Base-by-base conservation (phyloP, 441 rosid species). In the Eutrema salsugineum region DNA sequence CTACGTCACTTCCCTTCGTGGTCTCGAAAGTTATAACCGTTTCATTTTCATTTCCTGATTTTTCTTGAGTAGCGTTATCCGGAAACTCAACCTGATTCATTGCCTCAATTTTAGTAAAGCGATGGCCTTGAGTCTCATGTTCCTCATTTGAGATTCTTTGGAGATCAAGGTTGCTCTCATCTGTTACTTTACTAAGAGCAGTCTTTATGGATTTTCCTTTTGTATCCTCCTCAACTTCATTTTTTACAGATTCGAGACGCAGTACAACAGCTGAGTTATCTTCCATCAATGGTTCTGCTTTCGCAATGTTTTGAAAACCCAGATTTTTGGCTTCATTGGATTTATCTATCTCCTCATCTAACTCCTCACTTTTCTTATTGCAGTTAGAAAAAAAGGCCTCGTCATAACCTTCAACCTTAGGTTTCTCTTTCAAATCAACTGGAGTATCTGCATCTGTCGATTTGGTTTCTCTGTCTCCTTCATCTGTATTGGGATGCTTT, bases 401-500 rank as follows among this genome's bases (percentile, higher is more conserved):
- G 63, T 68, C 50, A 53, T 70, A 58, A 28, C 62, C 84, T 57
- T 48, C 73, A 36, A 59, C 75, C 46, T 12, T 54, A 68, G 48
- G 66, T 68, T 85, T 89, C 62, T 77, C 70, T 78, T 80, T 82
- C 35, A 77, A 35, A 57, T 39, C 56, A 53, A 49, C 46, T 11
- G 30, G 64, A 48, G 38, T 19, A 39, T 65, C 78, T 5, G 38
- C 59, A 35, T 63, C 46, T 0, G 61, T 63, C 33, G 80, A 71
- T 55, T 42, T 67, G 70, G 72, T 78, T 56, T 79, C 82, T 16
- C 10, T 63, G 47, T 71, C 64, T 17, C 49, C 33, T 68, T 80
- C 81, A 42, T 91, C 86, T 66, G 74, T 69, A 68, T 79, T 86
- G 11, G 80, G 68, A 44, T 70, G 83, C 80, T 84, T 86, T 63